Evolutionary conservation across 176 grass and related monocot genomes (phyloP).

Genomic region (Bromus sterilis): DNA sequence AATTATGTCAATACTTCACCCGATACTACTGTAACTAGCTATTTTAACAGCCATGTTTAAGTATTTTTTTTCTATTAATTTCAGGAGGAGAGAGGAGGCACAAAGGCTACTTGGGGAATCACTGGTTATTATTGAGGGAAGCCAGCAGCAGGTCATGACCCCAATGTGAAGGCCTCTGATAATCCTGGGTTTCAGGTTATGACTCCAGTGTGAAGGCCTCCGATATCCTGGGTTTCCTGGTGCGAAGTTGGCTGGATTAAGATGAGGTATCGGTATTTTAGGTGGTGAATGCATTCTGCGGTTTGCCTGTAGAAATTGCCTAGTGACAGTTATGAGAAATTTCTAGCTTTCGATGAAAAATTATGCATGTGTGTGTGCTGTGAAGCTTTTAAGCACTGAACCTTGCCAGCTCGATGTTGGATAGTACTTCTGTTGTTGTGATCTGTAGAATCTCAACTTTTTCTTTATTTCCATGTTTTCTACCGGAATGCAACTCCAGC

Average conservation of each 20-base stretch:
- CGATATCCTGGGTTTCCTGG: background rate
- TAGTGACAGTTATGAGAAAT: background rate
- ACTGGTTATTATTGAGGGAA: conserved; percentile 57
- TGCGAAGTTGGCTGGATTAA: background rate
- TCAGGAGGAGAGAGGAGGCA: conserved; percentile 89
- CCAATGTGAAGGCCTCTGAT: background rate
- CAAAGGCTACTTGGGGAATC: conserved; percentile 74
- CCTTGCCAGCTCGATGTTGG: background rate
- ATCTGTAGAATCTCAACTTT: background rate
- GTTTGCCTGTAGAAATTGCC: background rate
- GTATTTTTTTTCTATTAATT: conserved; percentile 14
- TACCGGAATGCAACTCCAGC: background rate
- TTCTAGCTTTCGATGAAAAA: background rate
- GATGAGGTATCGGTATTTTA: background rate
- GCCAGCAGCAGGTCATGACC: conserved; percentile 11
- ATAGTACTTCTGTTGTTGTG: background rate
- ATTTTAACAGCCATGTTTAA: background rate
- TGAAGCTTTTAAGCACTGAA: background rate
- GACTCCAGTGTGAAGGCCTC: background rate
- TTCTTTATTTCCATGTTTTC: background rate
- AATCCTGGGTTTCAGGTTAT: background rate
- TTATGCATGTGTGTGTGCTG: background rate
- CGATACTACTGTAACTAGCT: conserved; percentile 9
- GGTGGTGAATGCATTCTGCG: background rate
- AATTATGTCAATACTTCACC: background rate